Evolutionary conservation across 148 eudicot species (phyloP), one percentile per base, ranked within the genome.

Genomic region (Rheum nobile): DNA sequence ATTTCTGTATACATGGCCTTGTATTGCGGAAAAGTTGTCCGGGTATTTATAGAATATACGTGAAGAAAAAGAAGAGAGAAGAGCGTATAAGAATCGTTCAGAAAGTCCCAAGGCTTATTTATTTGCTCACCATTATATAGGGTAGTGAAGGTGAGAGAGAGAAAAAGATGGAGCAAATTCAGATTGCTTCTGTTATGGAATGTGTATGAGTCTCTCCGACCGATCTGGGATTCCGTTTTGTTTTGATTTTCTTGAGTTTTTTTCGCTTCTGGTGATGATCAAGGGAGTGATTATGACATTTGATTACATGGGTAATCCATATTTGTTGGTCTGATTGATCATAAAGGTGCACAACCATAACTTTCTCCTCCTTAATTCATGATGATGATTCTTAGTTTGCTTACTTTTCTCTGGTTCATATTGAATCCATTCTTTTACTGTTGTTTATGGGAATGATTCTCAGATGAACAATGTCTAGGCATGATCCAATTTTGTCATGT

Each of bases 251-350:
- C 19, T 29, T 61, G 35, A 61, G 37, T 14, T 26, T 61, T 19
- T 61, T 61, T 2, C 19, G 67, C 29, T 61, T 61, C 67, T 61
- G 67, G 11, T 59, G 67, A 61, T 61, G 65, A 57, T 57, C 65
- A 12, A 28, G 16, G 67, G 17, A 8, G 32, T 29, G 35, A 9
- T 28, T 61, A 26, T 61, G 67, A 61, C 34, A 28, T 28, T 61
- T 61, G 28, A 32, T 28, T 61, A 29, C 16, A 55, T 3, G 32
- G 32, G 16, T 3, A 9, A 19, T 61, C 37, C 35, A 28, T 28
- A 3, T 61, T 61, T 61, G 67, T 28, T 12, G 67, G 37, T 12
- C 34, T 59, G 17, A 59, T 59, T 59, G 67, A 59, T 28, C 67
- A 59, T 28, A 24, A 59, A 59, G 67, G 67, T 59, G 67, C 34